These are phyloP conservation scores for Lotmaria passim DNA, from an alignment of 208 protist genomes.

Conservation along the genomic window DNA sequence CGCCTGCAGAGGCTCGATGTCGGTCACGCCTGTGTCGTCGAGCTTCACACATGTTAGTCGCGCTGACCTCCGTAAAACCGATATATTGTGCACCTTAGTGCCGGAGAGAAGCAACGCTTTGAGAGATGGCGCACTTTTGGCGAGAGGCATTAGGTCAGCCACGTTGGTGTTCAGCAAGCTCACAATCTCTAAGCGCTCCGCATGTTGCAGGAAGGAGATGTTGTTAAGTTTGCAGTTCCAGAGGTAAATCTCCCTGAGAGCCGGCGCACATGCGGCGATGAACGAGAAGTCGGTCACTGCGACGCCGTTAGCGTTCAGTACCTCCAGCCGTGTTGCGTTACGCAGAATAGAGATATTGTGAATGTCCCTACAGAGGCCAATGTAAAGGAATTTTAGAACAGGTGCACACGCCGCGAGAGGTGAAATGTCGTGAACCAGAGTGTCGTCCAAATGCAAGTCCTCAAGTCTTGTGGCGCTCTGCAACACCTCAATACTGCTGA, in stretches of 20 bases:
- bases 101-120: neutral
- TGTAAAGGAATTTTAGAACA: too few species aligned
- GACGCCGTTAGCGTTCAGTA: neutral
- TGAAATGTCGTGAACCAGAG: too few species aligned
- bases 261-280: neutral
- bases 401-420: too few species aligned
- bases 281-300: neutral
- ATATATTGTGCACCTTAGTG: neutral
- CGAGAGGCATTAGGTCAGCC: neutral
- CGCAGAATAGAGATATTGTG: too few species aligned
- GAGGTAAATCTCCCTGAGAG: neutral
- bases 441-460: too few species aligned
- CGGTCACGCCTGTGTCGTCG: neutral
- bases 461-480: neutral
- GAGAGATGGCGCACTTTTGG: neutral
- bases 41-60: neutral
- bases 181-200: neutral
- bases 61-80: neutral
- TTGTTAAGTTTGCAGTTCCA: neutral
- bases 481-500: neutral
- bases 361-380: too few species aligned
- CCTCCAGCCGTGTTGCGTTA: too few species aligned
- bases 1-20: neutral
- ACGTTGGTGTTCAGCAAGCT: neutral
- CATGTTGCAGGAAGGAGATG: neutral